Percentiles rank a stretch among this genome's conserved stretches.
phyloP scores from a whole-genome alignment of 2,329 filamentous ascomycete genomes.

The Fusarium liriodendri region DNA sequence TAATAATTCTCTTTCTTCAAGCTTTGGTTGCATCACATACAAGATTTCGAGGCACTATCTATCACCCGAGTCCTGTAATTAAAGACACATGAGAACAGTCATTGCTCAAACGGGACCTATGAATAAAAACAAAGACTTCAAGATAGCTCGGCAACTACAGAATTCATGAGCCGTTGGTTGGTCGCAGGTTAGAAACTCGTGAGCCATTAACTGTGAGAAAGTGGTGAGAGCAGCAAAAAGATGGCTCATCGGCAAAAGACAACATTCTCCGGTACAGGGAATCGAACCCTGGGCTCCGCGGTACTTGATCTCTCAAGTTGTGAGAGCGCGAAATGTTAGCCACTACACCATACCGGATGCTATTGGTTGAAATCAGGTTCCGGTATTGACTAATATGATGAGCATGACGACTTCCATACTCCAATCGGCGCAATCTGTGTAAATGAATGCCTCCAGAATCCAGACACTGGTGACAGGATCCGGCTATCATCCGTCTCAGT shows the following conservation, averaged over 20 bases:
- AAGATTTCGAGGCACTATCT: not conserved
- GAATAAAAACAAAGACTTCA: accelerated
- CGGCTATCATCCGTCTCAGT: not conserved
- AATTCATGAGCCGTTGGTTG: not conserved
- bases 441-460: not conserved
- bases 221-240: not conserved
- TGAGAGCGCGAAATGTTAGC: constrained; percentile 13
- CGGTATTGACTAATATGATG: not conserved
- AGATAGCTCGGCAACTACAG: not conserved
- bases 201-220: not conserved
- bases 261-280: not conserved
- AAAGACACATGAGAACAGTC: not conserved
- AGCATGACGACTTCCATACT: not conserved
- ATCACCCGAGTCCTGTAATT: not conserved
- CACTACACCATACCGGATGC: constrained; percentile 20
- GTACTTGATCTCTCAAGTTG: not conserved
- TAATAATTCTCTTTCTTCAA: not conserved
- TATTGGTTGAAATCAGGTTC: not conserved
- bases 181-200: not conserved
- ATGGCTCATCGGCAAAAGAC: not conserved
- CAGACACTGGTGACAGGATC: not conserved
- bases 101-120: not conserved
- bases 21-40: too few relatives aligned
- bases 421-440: not conserved
- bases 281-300: not conserved